phyloP scores from a whole-genome alignment of 78 protist genomes.

The Dictyostelium firmibasis region DNA sequence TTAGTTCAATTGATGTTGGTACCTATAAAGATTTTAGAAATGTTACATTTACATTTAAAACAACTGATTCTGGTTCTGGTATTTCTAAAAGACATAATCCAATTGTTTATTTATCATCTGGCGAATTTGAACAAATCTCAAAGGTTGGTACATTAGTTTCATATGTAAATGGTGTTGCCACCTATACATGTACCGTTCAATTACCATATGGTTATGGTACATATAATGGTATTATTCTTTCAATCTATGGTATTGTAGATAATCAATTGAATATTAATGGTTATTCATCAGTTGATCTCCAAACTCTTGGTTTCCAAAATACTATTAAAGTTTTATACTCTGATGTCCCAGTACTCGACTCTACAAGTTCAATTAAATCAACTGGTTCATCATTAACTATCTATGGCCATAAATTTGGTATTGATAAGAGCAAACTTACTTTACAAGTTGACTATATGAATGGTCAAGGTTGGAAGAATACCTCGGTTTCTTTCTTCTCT shows the following conservation, averaged over 20 bases:
- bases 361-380: neutral
- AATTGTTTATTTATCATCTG: constrained; percentile 1
- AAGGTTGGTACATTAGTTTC: neutral
- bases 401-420: constrained; percentile 23
- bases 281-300: neutral
- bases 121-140: neutral
- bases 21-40: neutral
- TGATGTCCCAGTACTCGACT: neutral
- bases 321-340: neutral
- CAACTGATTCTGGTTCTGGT: constrained; percentile 14
- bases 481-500: neutral
- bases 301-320: neutral
- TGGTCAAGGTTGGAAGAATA: constrained; percentile 26
- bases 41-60: neutral
- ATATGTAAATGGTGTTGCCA: neutral
- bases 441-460: constrained; percentile 13
- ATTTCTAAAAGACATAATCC: constrained; percentile 10
- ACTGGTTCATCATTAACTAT: neutral
- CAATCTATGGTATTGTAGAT: constrained; percentile 44
- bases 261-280: constrained; percentile 35
- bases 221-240: neutral
- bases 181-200: neutral
- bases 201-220: constrained; percentile 59
- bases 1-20: neutral
- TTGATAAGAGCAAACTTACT: neutral